Percentiles rank a stretch among this genome's conserved stretches.
Conservation (phyloP, 805 yeast genomes). For the Saccharomycopsis javanensis region DNA sequence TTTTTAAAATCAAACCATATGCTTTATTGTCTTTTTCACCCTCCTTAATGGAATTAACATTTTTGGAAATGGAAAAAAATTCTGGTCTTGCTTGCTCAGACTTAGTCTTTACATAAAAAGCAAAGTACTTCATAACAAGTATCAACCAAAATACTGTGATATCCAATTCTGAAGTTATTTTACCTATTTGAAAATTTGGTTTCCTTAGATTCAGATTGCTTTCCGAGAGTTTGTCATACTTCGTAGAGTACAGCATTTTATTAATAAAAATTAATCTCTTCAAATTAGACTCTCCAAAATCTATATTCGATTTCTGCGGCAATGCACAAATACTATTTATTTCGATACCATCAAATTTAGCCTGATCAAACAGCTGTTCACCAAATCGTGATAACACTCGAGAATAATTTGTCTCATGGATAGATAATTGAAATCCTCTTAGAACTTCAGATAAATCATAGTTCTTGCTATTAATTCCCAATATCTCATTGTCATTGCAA, state of each 20-base stretch:
- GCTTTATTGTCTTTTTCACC: background rate
- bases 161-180: constrained; percentile 4
- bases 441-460: constrained; percentile 8
- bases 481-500: background rate
- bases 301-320: background rate
- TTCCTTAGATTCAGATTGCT: background rate
- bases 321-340: background rate
- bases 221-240: background rate
- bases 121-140: constrained; percentile 5
- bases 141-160: constrained; percentile 10
- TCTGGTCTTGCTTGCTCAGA: background rate
- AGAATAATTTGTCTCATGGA: constrained; percentile 5
- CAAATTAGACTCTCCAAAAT: background rate
- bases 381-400: background rate
- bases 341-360: background rate
- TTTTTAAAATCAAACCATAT: background rate
- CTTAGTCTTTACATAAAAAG: background rate
- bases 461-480: background rate
- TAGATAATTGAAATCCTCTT: constrained; percentile 11
- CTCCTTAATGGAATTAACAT: background rate
- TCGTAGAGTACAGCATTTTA: background rate
- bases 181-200: background rate
- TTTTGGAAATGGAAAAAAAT: background rate
- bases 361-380: background rate
- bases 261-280: background rate